phyloP scores from a whole-genome alignment of 2,329 filamentous ascomycete species.

The Sarocladium oryzae region DNA sequence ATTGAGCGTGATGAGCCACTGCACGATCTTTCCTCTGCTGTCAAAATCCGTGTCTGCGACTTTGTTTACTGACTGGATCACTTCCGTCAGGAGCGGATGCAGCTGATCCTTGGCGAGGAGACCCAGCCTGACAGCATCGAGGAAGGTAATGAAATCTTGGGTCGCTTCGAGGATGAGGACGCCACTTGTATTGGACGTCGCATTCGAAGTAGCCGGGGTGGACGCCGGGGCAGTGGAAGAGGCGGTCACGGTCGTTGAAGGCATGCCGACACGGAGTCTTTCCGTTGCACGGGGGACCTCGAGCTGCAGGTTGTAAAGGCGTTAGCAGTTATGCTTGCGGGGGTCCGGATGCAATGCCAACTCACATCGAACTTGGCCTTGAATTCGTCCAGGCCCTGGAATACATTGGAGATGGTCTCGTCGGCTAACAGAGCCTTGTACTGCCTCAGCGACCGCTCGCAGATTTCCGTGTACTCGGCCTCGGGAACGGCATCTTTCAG shows the following conservation, averaged over 20 bases:
- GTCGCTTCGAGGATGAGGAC: conserved; percentile 81
- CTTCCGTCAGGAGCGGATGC: conserved; percentile 90
- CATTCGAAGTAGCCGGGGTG: conserved; percentile 33
- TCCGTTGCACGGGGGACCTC: conserved; percentile 93
- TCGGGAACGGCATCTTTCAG: conserved; percentile 92
- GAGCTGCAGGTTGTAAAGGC: conserved; percentile 48
- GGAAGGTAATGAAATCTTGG: conserved; percentile 96
- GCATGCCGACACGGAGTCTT: conserved; percentile 84
- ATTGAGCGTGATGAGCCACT: conserved; percentile 95
- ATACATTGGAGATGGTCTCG: conserved; percentile 82
- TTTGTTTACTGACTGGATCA: conserved; percentile 95
- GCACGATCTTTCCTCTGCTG: conserved; percentile 91
- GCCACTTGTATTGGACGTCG: conserved; percentile 45
- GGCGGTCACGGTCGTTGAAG: conserved; percentile 67
- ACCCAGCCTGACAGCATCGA: conserved; percentile 89
- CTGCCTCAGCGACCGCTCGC: conserved; percentile 87
- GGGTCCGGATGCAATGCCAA: no score
- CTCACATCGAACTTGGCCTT: conserved; percentile 86
- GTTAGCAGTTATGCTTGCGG: background rate
- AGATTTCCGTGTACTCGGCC: conserved; percentile 91
- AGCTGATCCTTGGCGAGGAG: conserved; percentile 91
- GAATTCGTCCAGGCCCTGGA: conserved; percentile 83
- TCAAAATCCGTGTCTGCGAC: conserved; percentile 95
- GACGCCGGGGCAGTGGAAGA: conserved; percentile 34
- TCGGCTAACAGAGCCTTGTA: conserved; percentile 92